Conservation (phyloP, 169 alveolate genomes). For the Eimeria praecox region DNA sequence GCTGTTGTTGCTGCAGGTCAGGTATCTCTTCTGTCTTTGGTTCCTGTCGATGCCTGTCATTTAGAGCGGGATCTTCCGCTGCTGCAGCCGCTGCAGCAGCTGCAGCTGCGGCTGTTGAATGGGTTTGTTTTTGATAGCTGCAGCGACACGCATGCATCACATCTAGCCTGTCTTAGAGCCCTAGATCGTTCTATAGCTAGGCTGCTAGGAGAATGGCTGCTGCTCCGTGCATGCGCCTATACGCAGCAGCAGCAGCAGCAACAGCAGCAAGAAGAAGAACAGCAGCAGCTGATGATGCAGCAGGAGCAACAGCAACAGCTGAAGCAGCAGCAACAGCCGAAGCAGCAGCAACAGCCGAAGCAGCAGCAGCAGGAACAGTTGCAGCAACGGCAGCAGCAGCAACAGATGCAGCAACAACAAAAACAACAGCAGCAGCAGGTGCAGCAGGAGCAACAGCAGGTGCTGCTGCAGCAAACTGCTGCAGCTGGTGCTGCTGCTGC, state of each 20-base stretch:
- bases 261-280: background rate
- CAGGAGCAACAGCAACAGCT: slow-evolving; percentile 27
- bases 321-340: background rate
- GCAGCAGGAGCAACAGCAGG: too few relatives aligned
- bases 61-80: background rate
- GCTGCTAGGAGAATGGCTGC: slow-evolving; percentile 13
- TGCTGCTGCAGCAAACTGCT: background rate
- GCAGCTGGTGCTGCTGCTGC: slow-evolving; percentile 54
- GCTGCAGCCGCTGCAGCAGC: slow-evolving; percentile 14
- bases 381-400: slow-evolving; percentile 31
- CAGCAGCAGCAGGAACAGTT: background rate
- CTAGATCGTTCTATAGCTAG: background rate
- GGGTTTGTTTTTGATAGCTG: slow-evolving; percentile 7
- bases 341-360: background rate
- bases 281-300: slow-evolving; percentile 1
- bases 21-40: slow-evolving; percentile 14
- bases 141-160: slow-evolving; percentile 21
- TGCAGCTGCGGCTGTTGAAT: slow-evolving; percentile 28
- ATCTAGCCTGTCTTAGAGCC: background rate
- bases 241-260: background rate
- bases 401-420: background rate
- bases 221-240: background rate
- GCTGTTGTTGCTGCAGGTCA: background rate
- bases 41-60: slow-evolving; percentile 1
- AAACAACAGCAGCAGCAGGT: background rate